Conservation (phyloP, 352 stramenopile species). For the Phytophthora cactorum region DNA sequence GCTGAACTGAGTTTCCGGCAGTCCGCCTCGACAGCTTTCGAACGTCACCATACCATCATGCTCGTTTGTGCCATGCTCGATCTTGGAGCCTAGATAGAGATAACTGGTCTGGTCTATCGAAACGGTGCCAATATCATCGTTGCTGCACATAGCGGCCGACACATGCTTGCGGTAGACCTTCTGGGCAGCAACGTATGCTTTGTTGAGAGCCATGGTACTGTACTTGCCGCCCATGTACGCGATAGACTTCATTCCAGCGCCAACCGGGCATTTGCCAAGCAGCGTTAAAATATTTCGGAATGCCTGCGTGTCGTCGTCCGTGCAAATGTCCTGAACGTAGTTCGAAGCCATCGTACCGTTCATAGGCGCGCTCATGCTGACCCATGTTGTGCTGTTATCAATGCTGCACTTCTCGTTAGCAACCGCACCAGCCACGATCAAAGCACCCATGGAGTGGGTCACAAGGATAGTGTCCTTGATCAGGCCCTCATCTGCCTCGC, state of each 20-base stretch:
- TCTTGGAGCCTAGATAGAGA: constrained; percentile 21
- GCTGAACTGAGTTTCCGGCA: constrained; percentile 41
- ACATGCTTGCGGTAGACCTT: constrained; percentile 44
- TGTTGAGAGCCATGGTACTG: constrained; percentile 33
- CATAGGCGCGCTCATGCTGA: constrained; percentile 56
- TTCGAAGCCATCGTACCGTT: constrained; percentile 55
- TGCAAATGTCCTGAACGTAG: constrained; percentile 46
- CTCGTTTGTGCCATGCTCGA: constrained; percentile 32
- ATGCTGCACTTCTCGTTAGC: constrained; percentile 58
- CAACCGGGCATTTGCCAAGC: constrained; percentile 43
- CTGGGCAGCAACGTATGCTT: constrained; percentile 39
- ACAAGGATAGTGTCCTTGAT: constrained; percentile 55
- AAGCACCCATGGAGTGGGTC: constrained; percentile 53
- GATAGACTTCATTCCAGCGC: constrained; percentile 45
- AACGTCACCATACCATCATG: constrained; percentile 53
- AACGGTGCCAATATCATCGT: constrained; percentile 38
- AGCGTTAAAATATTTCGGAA: constrained; percentile 43
- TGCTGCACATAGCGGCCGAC: constrained; percentile 51
- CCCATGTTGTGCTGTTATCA: constrained; percentile 44
- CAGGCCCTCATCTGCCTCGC: constrained; percentile 9
- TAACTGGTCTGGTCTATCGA: constrained; percentile 37
- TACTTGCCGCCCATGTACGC: constrained; percentile 46
- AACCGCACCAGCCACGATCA: constrained; percentile 47
- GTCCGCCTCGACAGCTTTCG: constrained; percentile 51
- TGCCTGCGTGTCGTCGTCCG: constrained; percentile 34